Conservation (phyloP, 1,284 basidiomycete genomes). For the Ustilago vetiveriae region DNA sequence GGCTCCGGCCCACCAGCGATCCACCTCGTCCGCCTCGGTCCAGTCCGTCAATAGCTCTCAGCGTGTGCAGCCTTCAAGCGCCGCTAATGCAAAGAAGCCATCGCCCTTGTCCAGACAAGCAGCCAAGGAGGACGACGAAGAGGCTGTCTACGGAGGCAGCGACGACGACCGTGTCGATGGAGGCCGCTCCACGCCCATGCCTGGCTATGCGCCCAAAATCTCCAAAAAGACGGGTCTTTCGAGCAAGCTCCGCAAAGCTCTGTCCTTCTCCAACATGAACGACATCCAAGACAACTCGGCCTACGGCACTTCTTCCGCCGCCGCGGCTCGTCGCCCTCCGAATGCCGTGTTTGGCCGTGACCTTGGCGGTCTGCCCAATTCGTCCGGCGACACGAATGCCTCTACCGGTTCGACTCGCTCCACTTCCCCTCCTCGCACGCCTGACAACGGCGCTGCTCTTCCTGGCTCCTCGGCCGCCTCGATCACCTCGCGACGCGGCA, state of each 20-base stretch:
- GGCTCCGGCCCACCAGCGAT: slow-evolving; percentile 25
- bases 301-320: slow-evolving; percentile 9
- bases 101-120: slow-evolving; percentile 56
- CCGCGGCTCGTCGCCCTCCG: slow-evolving; percentile 13
- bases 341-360: slow-evolving; percentile 26
- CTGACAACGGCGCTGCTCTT: slow-evolving; percentile 51
- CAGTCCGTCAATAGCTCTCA: slow-evolving; percentile 30
- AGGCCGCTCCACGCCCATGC: slow-evolving; percentile 52
- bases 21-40: slow-evolving; percentile 33
- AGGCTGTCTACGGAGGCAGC: slow-evolving; percentile 55
- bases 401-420: slow-evolving; percentile 60
- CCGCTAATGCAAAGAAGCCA: slow-evolving; percentile 50
- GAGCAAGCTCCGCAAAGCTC: slow-evolving; percentile 58
- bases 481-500: slow-evolving; percentile 57
- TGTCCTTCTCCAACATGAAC: slow-evolving; percentile 58
- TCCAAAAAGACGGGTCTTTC: slow-evolving; percentile 57
- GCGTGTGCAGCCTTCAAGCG: slow-evolving; percentile 16
- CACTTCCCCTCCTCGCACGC: slow-evolving; percentile 57
- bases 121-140: slow-evolving; percentile 51
- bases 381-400: slow-evolving; percentile 56
- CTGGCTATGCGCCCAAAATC: slow-evolving; percentile 40
- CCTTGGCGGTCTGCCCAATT: slow-evolving; percentile 41
- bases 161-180: slow-evolving; percentile 53
- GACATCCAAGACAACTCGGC: slow-evolving; percentile 38
- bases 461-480: slow-evolving; percentile 57